These are phyloP conservation scores for Phytophthora fragariaefolia DNA, from an alignment of 352 stramenopile species.

Conservation along the genomic window DNA sequence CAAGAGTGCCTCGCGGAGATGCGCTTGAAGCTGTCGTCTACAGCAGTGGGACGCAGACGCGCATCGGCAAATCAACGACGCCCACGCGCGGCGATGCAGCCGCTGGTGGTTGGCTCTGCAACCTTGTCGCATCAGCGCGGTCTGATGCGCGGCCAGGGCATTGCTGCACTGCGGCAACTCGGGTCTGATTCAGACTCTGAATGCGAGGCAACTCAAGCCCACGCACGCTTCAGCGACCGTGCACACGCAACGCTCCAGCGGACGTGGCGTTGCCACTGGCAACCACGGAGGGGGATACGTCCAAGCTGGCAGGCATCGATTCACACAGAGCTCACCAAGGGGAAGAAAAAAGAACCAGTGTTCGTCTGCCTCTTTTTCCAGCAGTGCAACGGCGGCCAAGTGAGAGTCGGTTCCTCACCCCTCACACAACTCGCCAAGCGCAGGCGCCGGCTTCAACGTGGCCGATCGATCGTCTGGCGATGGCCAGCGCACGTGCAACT, in stretches of 20 bases:
- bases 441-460: slow-evolving; percentile 17
- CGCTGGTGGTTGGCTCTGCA: neutral
- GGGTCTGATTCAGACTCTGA: too few species aligned
- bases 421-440: slow-evolving; percentile 11
- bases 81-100: neutral
- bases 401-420: slow-evolving; percentile 21
- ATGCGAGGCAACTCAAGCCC: slow-evolving; percentile 13
- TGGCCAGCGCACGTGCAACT: too few species aligned
- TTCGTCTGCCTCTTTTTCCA: slow-evolving; percentile 9
- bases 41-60: slow-evolving; percentile 16
- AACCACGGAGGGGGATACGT: too few species aligned
- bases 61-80: slow-evolving; percentile 6
- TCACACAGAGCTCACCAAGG: slow-evolving; percentile 5
- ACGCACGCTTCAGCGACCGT: neutral
- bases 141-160: neutral
- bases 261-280: too few species aligned
- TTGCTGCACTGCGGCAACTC: slow-evolving; percentile 20
- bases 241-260: neutral
- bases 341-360: slow-evolving; percentile 17
- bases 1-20: slow-evolving; percentile 11
- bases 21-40: slow-evolving; percentile 22
- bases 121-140: too few species aligned
- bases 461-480: neutral
- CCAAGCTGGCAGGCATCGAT: too few species aligned
- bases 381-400: slow-evolving; percentile 17